phyloP scores from a whole-genome alignment of 345 rosid species.

The Anastatica hierochuntica region DNA sequence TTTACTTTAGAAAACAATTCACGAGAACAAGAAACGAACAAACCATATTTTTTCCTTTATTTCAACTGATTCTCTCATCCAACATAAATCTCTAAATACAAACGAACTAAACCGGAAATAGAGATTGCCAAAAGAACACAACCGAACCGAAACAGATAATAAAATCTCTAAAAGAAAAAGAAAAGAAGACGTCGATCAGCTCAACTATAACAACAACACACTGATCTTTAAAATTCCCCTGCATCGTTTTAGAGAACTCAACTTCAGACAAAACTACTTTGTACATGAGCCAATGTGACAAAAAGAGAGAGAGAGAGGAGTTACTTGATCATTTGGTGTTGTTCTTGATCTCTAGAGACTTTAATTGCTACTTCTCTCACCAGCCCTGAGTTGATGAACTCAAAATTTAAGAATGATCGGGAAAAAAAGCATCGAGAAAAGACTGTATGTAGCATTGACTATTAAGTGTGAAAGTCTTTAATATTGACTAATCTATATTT shows the following conservation, averaged over 20 bases:
- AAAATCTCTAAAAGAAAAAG: constrained; percentile 10
- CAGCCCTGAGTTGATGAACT: constrained; percentile 14
- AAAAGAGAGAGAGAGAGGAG: constrained; percentile 13
- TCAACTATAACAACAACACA: constrained; percentile 12
- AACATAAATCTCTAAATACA: constrained; percentile 6
- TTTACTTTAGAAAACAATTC: no score
- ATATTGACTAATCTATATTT: no score
- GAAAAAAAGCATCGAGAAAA: no score
- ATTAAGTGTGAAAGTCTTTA: no score
- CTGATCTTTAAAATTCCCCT: constrained; percentile 16
- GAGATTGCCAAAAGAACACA: constrained; percentile 1
- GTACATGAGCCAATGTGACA: no score
- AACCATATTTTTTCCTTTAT: not conserved
- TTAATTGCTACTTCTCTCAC: constrained; percentile 16
- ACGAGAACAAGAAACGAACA: no score
- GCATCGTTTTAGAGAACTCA: constrained; percentile 4
- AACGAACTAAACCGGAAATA: constrained; percentile 7
- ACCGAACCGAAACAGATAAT: not conserved
- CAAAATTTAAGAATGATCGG: not conserved
- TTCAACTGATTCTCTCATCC: constrained; percentile 4
- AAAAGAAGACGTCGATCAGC: constrained; percentile 10
- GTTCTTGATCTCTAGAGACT: constrained; percentile 14
- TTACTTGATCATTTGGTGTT: constrained; percentile 24
- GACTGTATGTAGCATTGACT: no score
- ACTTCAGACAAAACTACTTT: not conserved